Percentiles rank a stretch among this genome's conserved stretches.
Evolutionary conservation across 1,139 yeast genomes (phyloP).

Genomic region (Suhomyces terraborum): DNA sequence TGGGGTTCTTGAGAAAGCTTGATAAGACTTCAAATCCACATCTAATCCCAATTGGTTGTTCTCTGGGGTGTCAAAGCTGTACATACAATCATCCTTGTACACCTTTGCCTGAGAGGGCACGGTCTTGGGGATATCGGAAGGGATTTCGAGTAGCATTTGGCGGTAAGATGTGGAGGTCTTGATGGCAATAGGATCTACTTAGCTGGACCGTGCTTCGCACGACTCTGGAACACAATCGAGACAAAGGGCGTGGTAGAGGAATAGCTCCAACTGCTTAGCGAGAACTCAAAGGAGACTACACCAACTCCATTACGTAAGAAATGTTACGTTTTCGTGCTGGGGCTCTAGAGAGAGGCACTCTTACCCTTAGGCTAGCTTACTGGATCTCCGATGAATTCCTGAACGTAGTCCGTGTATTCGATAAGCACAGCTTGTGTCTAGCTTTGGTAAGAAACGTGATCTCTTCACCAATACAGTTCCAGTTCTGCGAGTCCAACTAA

Average conservation of each 20-base stretch:
- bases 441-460: too few relatives aligned
- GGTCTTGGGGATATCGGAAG: conserved; percentile 23
- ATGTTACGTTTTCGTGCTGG: too few relatives aligned
- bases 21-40: conserved; percentile 68
- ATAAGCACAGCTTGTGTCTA: too few relatives aligned
- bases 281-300: too few relatives aligned
- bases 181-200: background rate
- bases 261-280: too few relatives aligned
- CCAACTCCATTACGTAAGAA: too few relatives aligned
- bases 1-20: conserved; percentile 57
- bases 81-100: conserved; percentile 83
- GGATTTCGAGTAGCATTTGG: conserved; percentile 21
- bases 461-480: too few relatives aligned
- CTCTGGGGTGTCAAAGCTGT: conserved; percentile 73
- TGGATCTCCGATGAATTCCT: background rate
- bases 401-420: background rate
- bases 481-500: too few relatives aligned
- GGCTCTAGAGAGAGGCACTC: too few relatives aligned
- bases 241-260: too few relatives aligned
- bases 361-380: background rate
- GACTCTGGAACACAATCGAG: background rate
- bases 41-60: conserved; percentile 63
- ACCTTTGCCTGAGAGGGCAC: conserved; percentile 37
- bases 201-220: background rate
- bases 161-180: conserved; percentile 2